Evolutionary conservation across 805 yeast genomes (phyloP), one percentile per base, ranked within the genome.

Genomic region (Candida suzukii): DNA sequence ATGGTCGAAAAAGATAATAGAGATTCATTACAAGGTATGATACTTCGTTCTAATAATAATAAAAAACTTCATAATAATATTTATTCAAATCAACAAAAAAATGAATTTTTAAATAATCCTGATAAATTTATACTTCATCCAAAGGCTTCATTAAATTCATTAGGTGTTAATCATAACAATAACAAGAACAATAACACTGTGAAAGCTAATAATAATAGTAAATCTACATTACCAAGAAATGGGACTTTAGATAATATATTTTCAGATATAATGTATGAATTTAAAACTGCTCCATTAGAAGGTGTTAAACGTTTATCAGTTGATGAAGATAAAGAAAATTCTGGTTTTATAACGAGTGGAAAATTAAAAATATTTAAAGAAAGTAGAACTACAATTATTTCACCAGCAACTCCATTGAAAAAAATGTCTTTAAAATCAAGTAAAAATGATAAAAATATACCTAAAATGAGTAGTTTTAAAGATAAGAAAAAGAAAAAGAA

Each of bases 351-450:
- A 3, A 64, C 71, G 18, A 73, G 66, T 47, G 81, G 81, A 16
- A 60, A 64, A 39, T 56, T 76, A 37, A 68, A 66, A 59, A 51
- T 81, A 48, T 55, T 86, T 79, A 30, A 58, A 43, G 55, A 71
- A 46, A 53, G 78, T 54, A 51, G 67, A 52, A 60, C 71, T 48
- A 36, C 58, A 49, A 47, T 53, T 27, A 68, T 83, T 13, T 59
- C 77, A 7, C 88, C 90, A 2, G 76, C 80, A 3, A 81, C 88
- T 0, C 90, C 87, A 0, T 78, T 76, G 9, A 80, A 74, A 53
- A 79, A 75, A 46, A 71, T 79, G 71, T 80, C 75, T 10, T 27
- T 28, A 16, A 38, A 29, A 13, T 17, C 24, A 3, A 38, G 30
- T n/a, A 38, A 38, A 3, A 33, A 29, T 18, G 36, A 21, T 21